Evolutionary conservation across 2,329 filamentous ascomycete genomes (phyloP), one percentile per base, ranked within the genome.

Genomic region (Paramyrothecium roridum): DNA sequence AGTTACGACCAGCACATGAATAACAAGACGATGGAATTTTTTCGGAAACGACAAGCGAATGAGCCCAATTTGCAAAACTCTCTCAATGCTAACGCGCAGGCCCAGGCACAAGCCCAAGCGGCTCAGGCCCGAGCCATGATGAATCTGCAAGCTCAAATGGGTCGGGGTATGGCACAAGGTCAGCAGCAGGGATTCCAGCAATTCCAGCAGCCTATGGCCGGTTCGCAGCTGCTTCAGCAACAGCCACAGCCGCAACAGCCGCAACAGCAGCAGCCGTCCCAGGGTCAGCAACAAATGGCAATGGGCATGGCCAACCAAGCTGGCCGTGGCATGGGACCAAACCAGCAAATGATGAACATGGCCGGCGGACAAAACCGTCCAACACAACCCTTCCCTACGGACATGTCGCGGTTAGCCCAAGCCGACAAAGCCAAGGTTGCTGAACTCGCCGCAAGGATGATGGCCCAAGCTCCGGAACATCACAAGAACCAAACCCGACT

Each of bases 161-260:
- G 76, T 43, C 76, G 82, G 37, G 76, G 75, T 13, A 77, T 81
- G 69, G 75, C 73, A 1, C 80, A 80, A 61, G 74, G 72, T 8
- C 69, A 72, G 2, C 83, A 81, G 57, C 81, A 78, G 61, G 77
- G 75, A 1, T 85, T 86, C 56, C 82, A 82, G 57, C 78, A 81
- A 50, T 74, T 85, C 37, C 82, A 84, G 56, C 82, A 83, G 54
- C 80, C 77, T 54, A 83, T 84, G 80, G 83, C 85, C 61, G 70
- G 76, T 3, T 76, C 79, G 1, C 78, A 77, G 40, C 76, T 84
- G 22, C 74, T 78, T 11, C 81, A 77, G 52, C 81, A 81, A 56
- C 64, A 68, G 20, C 64, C 71, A 52, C 67, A 68, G 51, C 56
- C 56, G 17, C 64, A 67, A 23, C 63, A 61, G 19, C 56, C 57